phyloP scores from a whole-genome alignment of 2,329 filamentous ascomycete species.

The Malbranchea cinnamomea region DNA sequence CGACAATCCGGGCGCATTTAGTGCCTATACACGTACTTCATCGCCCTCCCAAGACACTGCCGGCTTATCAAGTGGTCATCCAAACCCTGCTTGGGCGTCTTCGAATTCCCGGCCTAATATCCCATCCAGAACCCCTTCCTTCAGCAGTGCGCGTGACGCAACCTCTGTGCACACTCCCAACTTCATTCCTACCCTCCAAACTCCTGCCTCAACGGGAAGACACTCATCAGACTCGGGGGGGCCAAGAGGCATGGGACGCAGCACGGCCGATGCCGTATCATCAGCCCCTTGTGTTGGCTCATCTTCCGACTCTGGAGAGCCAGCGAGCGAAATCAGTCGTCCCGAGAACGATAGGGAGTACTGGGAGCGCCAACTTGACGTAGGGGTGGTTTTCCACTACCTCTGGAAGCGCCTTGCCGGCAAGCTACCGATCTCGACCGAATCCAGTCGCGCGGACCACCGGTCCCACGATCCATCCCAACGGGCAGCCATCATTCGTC shows the following conservation, averaged over 20 bases:
- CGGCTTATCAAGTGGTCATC: conserved; percentile 44
- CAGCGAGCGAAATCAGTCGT: conserved; percentile 23
- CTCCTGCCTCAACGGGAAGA: conserved; percentile 21
- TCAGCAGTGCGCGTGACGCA: conserved; percentile 12
- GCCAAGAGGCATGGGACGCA: no score
- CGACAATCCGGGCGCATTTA: conserved; percentile 78
- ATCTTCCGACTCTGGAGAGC: no score
- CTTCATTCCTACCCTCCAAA: conserved; percentile 35
- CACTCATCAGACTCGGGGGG: no score
- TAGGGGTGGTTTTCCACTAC: conserved; percentile 84
- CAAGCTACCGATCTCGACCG: conserved; percentile 25
- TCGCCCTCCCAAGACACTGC: conserved; percentile 56
- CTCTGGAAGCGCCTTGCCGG: conserved; percentile 57
- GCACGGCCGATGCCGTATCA: no score
- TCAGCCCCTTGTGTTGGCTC: no score
- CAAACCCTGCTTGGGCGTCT: neutral
- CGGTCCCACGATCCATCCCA: conserved; percentile 48
- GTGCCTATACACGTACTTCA: conserved; percentile 55
- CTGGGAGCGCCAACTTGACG: conserved; percentile 85
- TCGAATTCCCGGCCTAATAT: conserved; percentile 6
- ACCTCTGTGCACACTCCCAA: conserved; percentile 26
- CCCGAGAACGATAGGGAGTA: conserved; percentile 52
- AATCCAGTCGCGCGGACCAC: conserved; percentile 26
- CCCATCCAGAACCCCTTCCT: conserved; percentile 10
- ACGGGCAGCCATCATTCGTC: conserved; percentile 68